Conservation (phyloP, 2,329 filamentous ascomycete genomes). For the Magnaporthiopsis incrustans region DNA sequence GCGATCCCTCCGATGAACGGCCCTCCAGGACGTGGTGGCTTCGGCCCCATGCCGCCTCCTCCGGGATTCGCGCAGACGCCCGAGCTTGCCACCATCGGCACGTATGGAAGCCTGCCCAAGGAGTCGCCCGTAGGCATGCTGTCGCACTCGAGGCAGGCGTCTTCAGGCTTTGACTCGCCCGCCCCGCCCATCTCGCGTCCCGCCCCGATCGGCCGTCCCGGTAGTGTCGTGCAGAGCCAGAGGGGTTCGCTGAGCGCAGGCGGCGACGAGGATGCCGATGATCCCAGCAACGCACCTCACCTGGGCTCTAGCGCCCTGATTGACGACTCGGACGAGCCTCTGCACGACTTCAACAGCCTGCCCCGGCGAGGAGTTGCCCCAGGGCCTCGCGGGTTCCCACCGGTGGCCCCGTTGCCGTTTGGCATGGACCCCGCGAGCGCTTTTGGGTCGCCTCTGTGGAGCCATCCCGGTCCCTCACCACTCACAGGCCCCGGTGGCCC, state of each 20-base stretch:
- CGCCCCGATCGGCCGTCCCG: slow-evolving; percentile 79
- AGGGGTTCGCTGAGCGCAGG: slow-evolving; percentile 28
- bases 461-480: slow-evolving; percentile 2
- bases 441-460: slow-evolving; percentile 15
- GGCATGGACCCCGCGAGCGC: slow-evolving; percentile 11
- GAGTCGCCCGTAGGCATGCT: slow-evolving; percentile 28
- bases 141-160: slow-evolving; percentile 70
- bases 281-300: slow-evolving; percentile 44
- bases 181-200: slow-evolving; percentile 73
- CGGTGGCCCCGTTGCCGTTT: slow-evolving; percentile 3
- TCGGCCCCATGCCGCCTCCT: slow-evolving; percentile 13
- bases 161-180: slow-evolving; percentile 54
- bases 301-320: slow-evolving; percentile 86
- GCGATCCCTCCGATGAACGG: slow-evolving; percentile 4
- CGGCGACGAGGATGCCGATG: slow-evolving; percentile 61
- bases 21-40: background rate
- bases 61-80: slow-evolving; percentile 6
- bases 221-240: slow-evolving; percentile 56
- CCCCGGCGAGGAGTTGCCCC: slow-evolving; percentile 15
- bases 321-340: slow-evolving; percentile 60
- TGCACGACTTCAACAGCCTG: slow-evolving; percentile 23
- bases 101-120: slow-evolving; percentile 17
- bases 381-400: slow-evolving; percentile 3
- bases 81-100: slow-evolving; percentile 6
- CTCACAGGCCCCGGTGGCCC: slow-evolving; percentile 1